These are phyloP conservation scores for Cyberlindnera americana DNA, from an alignment of 805 yeast species.

Conservation along the genomic window DNA sequence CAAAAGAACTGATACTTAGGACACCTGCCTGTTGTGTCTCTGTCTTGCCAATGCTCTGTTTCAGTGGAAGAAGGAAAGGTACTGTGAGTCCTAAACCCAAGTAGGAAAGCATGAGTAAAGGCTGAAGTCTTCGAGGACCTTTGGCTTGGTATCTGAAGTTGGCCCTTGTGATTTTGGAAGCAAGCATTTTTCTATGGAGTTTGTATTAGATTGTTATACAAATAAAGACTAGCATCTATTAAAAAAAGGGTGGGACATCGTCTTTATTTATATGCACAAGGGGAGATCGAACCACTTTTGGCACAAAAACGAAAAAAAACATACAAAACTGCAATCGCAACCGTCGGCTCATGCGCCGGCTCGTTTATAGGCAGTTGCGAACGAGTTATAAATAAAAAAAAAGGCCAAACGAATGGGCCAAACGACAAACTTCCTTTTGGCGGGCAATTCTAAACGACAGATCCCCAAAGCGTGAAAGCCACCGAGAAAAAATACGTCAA, in stretches of 20 bases:
- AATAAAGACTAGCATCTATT: neutral
- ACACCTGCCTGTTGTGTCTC: slow-evolving; percentile 15
- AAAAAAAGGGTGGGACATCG: neutral
- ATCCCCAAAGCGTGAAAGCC: too few species aligned
- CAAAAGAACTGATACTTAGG: slow-evolving; percentile 18
- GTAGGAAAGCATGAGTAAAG: slow-evolving; percentile 25
- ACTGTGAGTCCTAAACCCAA: slow-evolving; percentile 22
- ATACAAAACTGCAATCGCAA: too few species aligned
- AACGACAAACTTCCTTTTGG: too few species aligned
- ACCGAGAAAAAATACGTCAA: too few species aligned
- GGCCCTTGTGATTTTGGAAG: slow-evolving; percentile 13
- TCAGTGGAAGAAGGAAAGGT: slow-evolving; percentile 23
- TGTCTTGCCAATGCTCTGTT: slow-evolving; percentile 14
- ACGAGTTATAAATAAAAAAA: too few species aligned
- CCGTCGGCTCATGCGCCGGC: too few species aligned
- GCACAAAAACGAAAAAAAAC: neutral
- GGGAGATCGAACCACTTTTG: slow-evolving; percentile 6
- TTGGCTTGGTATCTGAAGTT: slow-evolving; percentile 21
- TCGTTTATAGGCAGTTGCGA: too few species aligned
- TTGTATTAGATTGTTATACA: neutral
- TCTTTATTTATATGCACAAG: neutral
- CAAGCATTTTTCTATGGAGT: slow-evolving; percentile 12
- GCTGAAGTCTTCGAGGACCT: slow-evolving; percentile 14
- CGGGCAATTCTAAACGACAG: too few species aligned
- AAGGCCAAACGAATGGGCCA: too few species aligned